phyloP scores from a whole-genome alignment of 371 early-diverging fungal genomes.

The Apophysomyces trapeziformis region DNA sequence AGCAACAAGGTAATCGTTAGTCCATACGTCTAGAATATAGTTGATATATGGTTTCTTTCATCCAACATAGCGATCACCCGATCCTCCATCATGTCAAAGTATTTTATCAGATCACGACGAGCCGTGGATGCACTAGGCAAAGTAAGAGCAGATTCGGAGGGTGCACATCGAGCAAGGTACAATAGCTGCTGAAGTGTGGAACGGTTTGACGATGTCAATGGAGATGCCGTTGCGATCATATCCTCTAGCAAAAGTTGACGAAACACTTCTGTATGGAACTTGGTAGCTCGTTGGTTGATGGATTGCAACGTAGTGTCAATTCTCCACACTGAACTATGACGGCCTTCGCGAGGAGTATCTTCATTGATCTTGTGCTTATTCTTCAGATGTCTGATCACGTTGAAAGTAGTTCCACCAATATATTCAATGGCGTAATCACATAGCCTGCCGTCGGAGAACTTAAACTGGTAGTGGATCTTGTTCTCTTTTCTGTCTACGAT shows the following conservation, averaged over 20 bases:
- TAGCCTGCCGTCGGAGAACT: background rate
- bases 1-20: conserved; percentile 18
- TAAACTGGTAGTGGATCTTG: background rate
- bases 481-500: background rate
- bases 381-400: background rate
- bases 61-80: background rate
- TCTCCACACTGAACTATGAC: background rate
- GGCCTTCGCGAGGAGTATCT: background rate
- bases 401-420: background rate
- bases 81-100: no score
- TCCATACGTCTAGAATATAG: conserved; percentile 31
- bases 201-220: no score
- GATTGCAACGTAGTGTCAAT: background rate
- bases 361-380: background rate
- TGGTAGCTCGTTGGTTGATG: background rate
- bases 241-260: no score
- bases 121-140: no score
- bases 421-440: background rate
- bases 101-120: no score
- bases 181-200: no score
- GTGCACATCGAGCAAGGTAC: no score
- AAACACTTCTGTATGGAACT: no score
- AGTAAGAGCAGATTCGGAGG: no score
- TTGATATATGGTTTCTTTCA: background rate
- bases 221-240: no score